Base-by-base conservation (phyloP, 2,329 filamentous ascomycete genomes). In the Cercospora canescens region DNA sequence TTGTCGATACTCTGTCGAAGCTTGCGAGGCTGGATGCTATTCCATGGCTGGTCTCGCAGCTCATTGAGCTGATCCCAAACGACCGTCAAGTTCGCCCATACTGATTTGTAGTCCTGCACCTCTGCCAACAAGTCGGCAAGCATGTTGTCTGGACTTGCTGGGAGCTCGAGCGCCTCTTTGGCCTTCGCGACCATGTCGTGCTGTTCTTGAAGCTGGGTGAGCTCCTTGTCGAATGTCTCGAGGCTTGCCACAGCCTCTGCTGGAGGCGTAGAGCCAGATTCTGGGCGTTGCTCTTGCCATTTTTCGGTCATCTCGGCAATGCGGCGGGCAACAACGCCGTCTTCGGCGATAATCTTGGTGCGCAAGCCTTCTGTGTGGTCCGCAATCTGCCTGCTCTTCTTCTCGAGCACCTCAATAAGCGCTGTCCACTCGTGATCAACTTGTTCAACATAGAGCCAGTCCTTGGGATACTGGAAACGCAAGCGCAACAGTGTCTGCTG, bases 21-120 rank as follows among this genome's bases (percentile, higher is more conserved):
- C 81, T 98, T 99, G 69, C 95, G 88, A 8, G 96, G 94, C 76
- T 98, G 93, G 1, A 99, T 91, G 75, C 92, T 97, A 64, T 91
- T 96, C 96, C 96, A 99, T 1, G 96, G 86, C 60, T 89, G 91
- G 74, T 99, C 96, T 32, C 93, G 89, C 16, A 97, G 90, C 74
- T 98, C 94, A 74, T 97, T 95, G 66, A 99, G 83, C 76, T 92
- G 97, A 77, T 92, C 91, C 95, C 95, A 99, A 68, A 99, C 97
- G 6, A 94, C 96, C 26, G 93, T 94, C 58, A 99, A 83, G 57
- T 92, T 94, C 34, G 94, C 92, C 95, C 95, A 99, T 9, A 99
- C 95, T 21, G 94, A 97, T 81, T 97, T 96, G 82, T 99, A 99
- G 79, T 99, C 95, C 68, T 96, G 93, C 2, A 99, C 93, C 80